Evolutionary conservation across 2,329 filamentous ascomycete genomes (phyloP).

Genomic region (Pezizomycotina sp.): DNA sequence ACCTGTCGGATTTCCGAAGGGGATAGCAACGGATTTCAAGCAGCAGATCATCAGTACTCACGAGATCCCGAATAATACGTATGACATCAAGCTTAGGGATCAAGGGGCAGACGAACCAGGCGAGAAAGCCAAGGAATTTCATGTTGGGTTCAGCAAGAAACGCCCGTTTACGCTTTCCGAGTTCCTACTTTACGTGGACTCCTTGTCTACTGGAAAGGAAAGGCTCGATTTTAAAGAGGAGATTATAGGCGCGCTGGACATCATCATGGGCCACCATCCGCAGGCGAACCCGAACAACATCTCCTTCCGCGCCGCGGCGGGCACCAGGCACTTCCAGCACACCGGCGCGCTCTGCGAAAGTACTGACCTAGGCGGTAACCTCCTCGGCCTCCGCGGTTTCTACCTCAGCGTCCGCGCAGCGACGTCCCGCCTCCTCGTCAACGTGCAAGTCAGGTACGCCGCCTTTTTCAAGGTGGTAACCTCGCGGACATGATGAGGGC

Average conservation of each 20-base stretch:
- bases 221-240: conserved; percentile 34
- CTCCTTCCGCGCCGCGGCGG: conserved; percentile 34
- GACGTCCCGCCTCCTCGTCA: conserved; percentile 42
- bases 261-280: conserved; percentile 36
- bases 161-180: conserved; percentile 29
- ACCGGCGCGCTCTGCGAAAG: conserved; percentile 26
- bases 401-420: conserved; percentile 45
- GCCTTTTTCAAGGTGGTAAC: conserved; percentile 33
- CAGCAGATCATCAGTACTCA: no score
- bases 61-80: no score
- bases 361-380: conserved; percentile 34
- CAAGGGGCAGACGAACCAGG: no score
- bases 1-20: no score
- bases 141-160: no score
- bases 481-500: conserved; percentile 6
- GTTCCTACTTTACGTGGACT: conserved; percentile 30
- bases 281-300: conserved; percentile 31
- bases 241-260: conserved; percentile 41
- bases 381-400: conserved; percentile 45
- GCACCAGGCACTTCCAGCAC: conserved; percentile 37
- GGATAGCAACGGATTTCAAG: no score
- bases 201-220: conserved; percentile 26
- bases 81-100: no score
- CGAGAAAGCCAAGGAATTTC: no score
- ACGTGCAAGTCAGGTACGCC: conserved; percentile 45